These are phyloP conservation scores for Apophysomyces sp. DNA, from an alignment of 371 early-diverging fungal species.

Conservation along the genomic window DNA sequence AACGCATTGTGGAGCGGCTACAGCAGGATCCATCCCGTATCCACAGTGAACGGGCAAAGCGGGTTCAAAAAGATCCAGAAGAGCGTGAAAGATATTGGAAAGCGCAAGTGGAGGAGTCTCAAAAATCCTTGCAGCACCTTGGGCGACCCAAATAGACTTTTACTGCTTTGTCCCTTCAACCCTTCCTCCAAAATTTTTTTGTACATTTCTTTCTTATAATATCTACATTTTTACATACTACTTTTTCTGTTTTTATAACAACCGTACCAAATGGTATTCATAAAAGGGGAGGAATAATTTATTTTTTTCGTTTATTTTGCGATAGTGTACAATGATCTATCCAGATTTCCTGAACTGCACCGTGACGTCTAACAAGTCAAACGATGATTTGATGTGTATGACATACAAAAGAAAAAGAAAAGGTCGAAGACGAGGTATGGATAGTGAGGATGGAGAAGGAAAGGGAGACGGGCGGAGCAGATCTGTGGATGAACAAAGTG, in stretches of 20 bases:
- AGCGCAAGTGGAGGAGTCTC: not conserved
- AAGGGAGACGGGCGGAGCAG: not conserved
- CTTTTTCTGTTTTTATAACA: too few relatives aligned
- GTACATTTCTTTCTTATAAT: not conserved
- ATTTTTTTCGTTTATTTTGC: not conserved
- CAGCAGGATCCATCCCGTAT: slow-evolving; percentile 9
- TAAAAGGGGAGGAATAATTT: too few relatives aligned
- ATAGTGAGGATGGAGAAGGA: not conserved
- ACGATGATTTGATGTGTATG: not conserved
- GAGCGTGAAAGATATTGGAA: slow-evolving; percentile 17
- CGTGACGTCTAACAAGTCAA: not conserved
- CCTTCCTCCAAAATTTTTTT: not conserved
- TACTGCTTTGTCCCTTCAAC: not conserved
- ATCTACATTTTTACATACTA: not conserved
- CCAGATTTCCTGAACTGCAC: not conserved
- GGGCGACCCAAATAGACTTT: not conserved
- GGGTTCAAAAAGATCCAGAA: slow-evolving; percentile 10
- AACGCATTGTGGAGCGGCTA: slow-evolving; percentile 15
- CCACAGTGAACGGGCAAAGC: slow-evolving; percentile 14
- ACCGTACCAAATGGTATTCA: too few relatives aligned
- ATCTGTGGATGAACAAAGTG: not conserved
- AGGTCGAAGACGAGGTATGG: not conserved
- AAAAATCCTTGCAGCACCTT: not conserved
- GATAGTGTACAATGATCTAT: slow-evolving; percentile 1
- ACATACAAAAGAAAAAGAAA: not conserved